A percentile compares a stretch with the other conserved stretches of the same genome.
Conservation (phyloP, 345 rosid species). For the Sonneratia alba region DNA sequence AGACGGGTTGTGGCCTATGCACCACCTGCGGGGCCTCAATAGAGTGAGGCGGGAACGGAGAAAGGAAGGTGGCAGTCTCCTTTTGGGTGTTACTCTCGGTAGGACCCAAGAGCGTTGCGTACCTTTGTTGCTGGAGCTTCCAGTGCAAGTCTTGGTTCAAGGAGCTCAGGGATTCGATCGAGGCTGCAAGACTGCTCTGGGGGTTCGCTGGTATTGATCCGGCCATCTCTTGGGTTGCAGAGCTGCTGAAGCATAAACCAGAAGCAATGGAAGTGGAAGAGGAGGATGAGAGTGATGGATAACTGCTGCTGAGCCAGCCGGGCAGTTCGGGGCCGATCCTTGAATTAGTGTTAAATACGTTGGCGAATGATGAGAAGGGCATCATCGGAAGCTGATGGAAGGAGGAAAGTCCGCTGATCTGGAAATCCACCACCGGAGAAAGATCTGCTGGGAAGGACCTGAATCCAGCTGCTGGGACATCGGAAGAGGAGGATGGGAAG, state of each 20-base stretch:
- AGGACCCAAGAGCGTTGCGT: slow-evolving; percentile 14
- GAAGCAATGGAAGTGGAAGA: background rate
- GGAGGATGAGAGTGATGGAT: slow-evolving; percentile 5
- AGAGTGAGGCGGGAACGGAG: too few relatives aligned
- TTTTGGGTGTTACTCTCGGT: too few relatives aligned
- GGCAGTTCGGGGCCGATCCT: background rate
- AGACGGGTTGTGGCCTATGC: too few relatives aligned
- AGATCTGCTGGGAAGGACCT: slow-evolving; percentile 47
- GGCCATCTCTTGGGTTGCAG: slow-evolving; percentile 27
- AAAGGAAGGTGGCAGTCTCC: too few relatives aligned
- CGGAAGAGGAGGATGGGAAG: slow-evolving; percentile 11
- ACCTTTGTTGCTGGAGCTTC: slow-evolving; percentile 85
- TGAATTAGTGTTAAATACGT: background rate
- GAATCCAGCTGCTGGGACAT: slow-evolving; percentile 35
- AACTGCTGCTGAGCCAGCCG: background rate
- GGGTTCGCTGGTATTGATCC: slow-evolving; percentile 33
- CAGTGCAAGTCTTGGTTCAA: slow-evolving; percentile 90
- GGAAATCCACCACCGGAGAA: slow-evolving; percentile 66
- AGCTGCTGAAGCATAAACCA: background rate
- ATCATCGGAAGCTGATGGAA: background rate
- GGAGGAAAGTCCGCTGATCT: slow-evolving; percentile 42
- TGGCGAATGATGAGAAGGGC: background rate
- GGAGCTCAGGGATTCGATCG: slow-evolving; percentile 79
- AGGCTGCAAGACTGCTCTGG: slow-evolving; percentile 57
- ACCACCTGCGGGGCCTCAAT: too few relatives aligned